phyloP scores from a whole-genome alignment of 2,329 filamentous ascomycete species.

The Claviceps sp. region DNA sequence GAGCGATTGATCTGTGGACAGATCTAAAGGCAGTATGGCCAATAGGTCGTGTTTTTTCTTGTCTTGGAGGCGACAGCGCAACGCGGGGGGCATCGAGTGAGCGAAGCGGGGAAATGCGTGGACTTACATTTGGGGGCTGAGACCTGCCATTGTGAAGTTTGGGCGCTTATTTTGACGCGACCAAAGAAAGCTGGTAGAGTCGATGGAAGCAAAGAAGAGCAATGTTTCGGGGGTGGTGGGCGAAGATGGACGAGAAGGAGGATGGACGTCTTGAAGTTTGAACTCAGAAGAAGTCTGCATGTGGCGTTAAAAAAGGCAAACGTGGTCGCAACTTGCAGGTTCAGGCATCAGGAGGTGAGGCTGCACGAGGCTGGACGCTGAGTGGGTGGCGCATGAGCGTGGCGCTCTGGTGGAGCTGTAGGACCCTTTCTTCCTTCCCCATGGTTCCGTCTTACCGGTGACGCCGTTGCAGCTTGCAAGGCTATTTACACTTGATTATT shows the following conservation, averaged over 20 bases:
- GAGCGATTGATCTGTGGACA: not conserved
- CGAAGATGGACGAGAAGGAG: not conserved
- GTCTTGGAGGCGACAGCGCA: not conserved
- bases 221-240: not conserved
- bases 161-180: not conserved
- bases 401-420: not conserved
- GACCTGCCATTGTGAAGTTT: constrained; percentile 39
- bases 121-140: constrained; percentile 52
- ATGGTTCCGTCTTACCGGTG: not conserved
- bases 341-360: not conserved
- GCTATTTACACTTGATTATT: too few species aligned
- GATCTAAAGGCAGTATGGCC: not conserved
- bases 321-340: constrained; percentile 1
- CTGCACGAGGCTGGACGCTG: not conserved
- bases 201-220: not conserved
- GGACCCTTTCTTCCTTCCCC: not conserved
- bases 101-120: not conserved
- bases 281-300: not conserved
- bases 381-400: not conserved
- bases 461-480: too few species aligned
- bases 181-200: constrained; percentile 2
- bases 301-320: not conserved
- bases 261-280: not conserved
- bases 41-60: not conserved
- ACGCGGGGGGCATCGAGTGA: not conserved